These are phyloP conservation scores for Encephalitozoon romaleae DNA, from an alignment of 371 early-diverging fungal genomes.

Conservation along the genomic window DNA sequence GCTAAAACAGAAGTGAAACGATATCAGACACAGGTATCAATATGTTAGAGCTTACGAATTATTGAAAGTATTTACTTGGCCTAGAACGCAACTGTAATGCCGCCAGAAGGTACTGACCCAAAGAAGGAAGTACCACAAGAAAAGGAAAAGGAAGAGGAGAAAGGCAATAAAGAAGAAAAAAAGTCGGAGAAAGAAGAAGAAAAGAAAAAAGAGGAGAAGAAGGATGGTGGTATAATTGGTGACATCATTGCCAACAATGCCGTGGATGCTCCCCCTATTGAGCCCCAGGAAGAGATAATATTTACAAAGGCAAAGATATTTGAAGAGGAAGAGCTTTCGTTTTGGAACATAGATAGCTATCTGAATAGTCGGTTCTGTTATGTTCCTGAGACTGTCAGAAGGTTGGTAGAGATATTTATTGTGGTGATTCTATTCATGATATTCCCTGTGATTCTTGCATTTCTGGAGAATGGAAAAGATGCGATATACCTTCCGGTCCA, in stretches of 20 bases:
- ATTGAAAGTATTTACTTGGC: background rate
- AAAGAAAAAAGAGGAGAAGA: constrained; percentile 17
- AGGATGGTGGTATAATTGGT: constrained; percentile 18
- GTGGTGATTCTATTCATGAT: constrained; percentile 45
- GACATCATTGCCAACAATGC: constrained; percentile 43
- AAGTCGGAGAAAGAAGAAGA: constrained; percentile 19
- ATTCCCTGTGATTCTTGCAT: constrained; percentile 21
- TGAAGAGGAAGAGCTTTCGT: constrained; percentile 21
- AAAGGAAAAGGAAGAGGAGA: constrained; percentile 26
- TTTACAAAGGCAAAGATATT: constrained; percentile 26
- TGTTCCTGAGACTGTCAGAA: constrained; percentile 4
- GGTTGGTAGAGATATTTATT: constrained; percentile 34
- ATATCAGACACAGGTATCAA: background rate
- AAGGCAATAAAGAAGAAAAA: constrained; percentile 26
- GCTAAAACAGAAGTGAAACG: background rate
- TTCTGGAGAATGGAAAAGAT: constrained; percentile 8
- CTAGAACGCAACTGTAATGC: background rate
- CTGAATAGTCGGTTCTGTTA: constrained; percentile 14
- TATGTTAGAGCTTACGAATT: background rate
- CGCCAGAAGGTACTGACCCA: background rate
- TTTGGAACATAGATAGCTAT: constrained; percentile 43
- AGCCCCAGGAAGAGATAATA: background rate
- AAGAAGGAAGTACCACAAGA: background rate
- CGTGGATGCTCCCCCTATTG: constrained; percentile 10
- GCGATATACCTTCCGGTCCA: background rate